phyloP scores from a whole-genome alignment of 2,329 filamentous ascomycete species.

The Fusarium annulatum region DNA sequence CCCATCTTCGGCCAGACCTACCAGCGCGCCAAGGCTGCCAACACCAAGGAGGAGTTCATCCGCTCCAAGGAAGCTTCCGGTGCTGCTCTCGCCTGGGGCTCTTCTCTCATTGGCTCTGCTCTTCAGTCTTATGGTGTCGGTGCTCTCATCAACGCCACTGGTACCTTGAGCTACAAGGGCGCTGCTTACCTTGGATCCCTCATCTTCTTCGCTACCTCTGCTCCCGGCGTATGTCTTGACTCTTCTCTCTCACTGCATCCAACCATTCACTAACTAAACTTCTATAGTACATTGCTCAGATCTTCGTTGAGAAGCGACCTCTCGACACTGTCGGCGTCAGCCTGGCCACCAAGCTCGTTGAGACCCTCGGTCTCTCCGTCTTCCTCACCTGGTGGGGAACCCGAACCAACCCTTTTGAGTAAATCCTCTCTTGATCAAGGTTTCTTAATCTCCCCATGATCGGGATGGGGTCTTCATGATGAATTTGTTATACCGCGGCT shows the following conservation, averaged over 20 bases:
- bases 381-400: constrained; percentile 99
- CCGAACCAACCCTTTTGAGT: constrained; percentile 90
- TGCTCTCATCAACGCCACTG: constrained; percentile 92
- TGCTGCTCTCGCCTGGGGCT: constrained; percentile 89
- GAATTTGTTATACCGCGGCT: constrained; percentile 32
- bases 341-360: constrained; percentile 84
- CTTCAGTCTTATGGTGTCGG: constrained; percentile 91
- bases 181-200: constrained; percentile 91
- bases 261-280: constrained; percentile 1
- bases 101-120: constrained; percentile 87
- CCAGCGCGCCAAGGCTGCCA: constrained; percentile 88
- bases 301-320: constrained; percentile 92
- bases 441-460: constrained; percentile 25
- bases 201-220: constrained; percentile 91
- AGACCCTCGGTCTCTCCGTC: constrained; percentile 90
- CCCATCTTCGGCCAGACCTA: constrained; percentile 96
- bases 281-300: constrained; percentile 80
- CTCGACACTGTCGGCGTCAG: constrained; percentile 90
- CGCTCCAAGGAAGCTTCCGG: constrained; percentile 91
- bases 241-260: not conserved
- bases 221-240: constrained; percentile 75
- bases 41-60: constrained; percentile 97
- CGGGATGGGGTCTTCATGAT: constrained; percentile 28
- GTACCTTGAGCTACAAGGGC: constrained; percentile 95
- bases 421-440: constrained; percentile 50